Evolutionary conservation across 176 grass and related monocot species (phyloP).

Genomic region (Cenchrus fungigraminus): DNA sequence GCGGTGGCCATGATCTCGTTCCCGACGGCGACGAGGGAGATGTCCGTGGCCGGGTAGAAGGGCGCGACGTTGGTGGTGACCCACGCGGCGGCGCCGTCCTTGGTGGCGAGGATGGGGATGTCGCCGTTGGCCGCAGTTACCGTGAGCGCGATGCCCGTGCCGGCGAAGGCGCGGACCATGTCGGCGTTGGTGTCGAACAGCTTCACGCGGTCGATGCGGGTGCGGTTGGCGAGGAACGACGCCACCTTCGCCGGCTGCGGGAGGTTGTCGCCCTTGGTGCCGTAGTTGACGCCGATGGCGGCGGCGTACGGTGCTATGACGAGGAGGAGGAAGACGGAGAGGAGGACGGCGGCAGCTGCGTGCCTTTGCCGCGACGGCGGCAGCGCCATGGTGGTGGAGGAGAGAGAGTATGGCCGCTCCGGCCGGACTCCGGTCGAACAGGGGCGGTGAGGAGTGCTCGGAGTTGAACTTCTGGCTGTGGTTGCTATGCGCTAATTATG

Average conservation of each 20-base stretch:
- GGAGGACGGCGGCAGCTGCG: background rate
- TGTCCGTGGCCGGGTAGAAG: constrained; percentile 71
- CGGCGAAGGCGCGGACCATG: constrained; percentile 71
- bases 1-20: constrained; percentile 79
- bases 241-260: constrained; percentile 58
- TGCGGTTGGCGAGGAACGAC: constrained; percentile 60
- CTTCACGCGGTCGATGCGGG: constrained; percentile 83
- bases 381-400: constrained; percentile 41
- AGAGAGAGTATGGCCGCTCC: background rate
- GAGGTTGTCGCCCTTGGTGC: constrained; percentile 76
- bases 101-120: constrained; percentile 59
- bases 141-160: constrained; percentile 65
- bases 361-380: background rate
- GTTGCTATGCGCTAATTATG: constrained; percentile 29
- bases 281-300: constrained; percentile 91
- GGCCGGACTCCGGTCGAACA: constrained; percentile 24
- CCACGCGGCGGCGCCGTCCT: constrained; percentile 66
- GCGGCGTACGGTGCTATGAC: background rate
- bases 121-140: constrained; percentile 79
- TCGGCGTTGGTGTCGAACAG: constrained; percentile 81
- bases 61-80: constrained; percentile 66
- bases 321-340: constrained; percentile 7
- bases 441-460: background rate
- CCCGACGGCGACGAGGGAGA: constrained; percentile 66
- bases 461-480: background rate